phyloP scores from a whole-genome alignment of 1,284 basidiomycete species.

The Pseudozyma pruni region DNA sequence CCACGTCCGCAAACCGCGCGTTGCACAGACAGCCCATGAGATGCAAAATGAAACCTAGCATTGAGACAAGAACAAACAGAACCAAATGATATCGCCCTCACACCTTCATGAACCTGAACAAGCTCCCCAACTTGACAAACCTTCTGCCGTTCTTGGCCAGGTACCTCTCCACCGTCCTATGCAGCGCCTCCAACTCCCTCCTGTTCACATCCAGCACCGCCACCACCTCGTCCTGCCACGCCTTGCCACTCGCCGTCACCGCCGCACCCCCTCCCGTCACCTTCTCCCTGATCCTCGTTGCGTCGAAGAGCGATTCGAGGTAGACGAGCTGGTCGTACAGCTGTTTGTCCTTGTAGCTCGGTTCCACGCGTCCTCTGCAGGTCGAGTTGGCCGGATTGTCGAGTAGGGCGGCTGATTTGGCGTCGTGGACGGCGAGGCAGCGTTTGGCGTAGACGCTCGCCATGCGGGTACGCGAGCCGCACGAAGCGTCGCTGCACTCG shows the following conservation, averaged over 20 bases:
- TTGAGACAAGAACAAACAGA: not conserved
- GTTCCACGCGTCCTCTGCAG: constrained; percentile 53
- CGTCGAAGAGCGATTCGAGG: constrained; percentile 59
- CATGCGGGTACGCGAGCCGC: constrained; percentile 83
- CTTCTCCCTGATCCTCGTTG: constrained; percentile 18
- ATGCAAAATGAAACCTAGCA: not conserved
- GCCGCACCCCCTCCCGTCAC: not conserved
- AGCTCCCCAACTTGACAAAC: constrained; percentile 59
- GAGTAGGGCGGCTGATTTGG: constrained; percentile 22
- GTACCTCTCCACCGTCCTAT: constrained; percentile 53
- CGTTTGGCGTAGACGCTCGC: constrained; percentile 87
- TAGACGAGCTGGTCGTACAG: constrained; percentile 66
- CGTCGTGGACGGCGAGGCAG: constrained; percentile 55
- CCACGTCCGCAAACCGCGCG: no score
- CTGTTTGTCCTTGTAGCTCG: constrained; percentile 58
- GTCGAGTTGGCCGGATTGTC: constrained; percentile 23
- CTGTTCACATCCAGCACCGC: constrained; percentile 42
- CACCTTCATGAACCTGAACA: constrained; percentile 63
- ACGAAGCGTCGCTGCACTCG: constrained; percentile 86
- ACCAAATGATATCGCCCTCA: constrained; percentile 1
- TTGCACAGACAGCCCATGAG: not conserved
- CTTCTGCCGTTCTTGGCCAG: constrained; percentile 59
- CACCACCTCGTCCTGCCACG: constrained; percentile 39
- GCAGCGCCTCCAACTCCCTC: constrained; percentile 30
- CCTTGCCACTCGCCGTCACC: constrained; percentile 8